Evolutionary conservation across 2,329 filamentous ascomycete species (phyloP).

Genomic region (Xylariaceae sp.): DNA sequence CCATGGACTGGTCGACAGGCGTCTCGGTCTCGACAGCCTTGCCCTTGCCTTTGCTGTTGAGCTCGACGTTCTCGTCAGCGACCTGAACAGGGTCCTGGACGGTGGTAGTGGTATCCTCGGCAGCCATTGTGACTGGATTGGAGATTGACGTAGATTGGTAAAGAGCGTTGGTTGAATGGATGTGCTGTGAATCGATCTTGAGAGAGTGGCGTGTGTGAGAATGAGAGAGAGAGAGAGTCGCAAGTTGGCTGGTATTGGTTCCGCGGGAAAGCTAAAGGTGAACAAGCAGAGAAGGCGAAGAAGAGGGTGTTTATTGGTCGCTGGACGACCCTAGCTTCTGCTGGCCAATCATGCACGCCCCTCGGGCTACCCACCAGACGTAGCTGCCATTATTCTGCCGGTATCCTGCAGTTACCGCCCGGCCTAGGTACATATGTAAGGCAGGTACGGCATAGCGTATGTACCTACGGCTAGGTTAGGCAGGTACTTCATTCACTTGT

Average conservation of each 20-base stretch:
- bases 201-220: not conserved
- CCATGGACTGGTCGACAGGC: slow-evolving; percentile 60
- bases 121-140: slow-evolving; percentile 39
- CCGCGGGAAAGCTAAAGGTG: slow-evolving; percentile 18
- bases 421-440: slow-evolving; percentile 13
- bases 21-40: slow-evolving; percentile 59
- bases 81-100: slow-evolving; percentile 41
- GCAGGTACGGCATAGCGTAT: not conserved
- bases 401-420: slow-evolving; percentile 8
- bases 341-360: slow-evolving; percentile 19
- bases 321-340: slow-evolving; percentile 18
- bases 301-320: slow-evolving; percentile 26
- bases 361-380: slow-evolving; percentile 12
- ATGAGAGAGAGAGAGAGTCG: slow-evolving; percentile 11
- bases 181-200: not conserved
- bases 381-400: slow-evolving; percentile 9
- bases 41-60: slow-evolving; percentile 92
- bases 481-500: not conserved
- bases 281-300: slow-evolving; percentile 8
- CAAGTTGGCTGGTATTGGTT: slow-evolving; percentile 22
- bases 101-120: slow-evolving; percentile 45
- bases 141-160: not conserved
- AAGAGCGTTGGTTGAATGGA: slow-evolving; percentile 1
- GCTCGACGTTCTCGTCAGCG: slow-evolving; percentile 41
- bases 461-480: slow-evolving; percentile 4